These are phyloP conservation scores for Solanum pinnatisectum DNA, from an alignment of 257 asterid genomes.

Conservation along the genomic window DNA sequence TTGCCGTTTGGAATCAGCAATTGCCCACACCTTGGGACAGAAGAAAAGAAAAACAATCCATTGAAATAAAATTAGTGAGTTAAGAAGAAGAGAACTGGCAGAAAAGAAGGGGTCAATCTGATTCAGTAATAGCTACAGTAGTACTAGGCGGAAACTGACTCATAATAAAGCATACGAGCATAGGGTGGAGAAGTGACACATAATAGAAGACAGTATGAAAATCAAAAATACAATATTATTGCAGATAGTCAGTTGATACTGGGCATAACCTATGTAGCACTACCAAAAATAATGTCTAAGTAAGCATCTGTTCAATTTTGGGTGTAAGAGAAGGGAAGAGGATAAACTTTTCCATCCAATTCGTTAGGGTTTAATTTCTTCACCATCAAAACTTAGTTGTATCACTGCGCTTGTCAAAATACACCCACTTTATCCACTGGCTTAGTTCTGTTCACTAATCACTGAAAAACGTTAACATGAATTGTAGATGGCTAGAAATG, in stretches of 20 bases:
- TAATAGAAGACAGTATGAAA: neutral
- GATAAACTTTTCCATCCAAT: neutral
- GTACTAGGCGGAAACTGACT: neutral
- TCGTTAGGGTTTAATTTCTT: neutral
- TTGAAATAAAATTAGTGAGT: neutral
- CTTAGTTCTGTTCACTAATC: neutral
- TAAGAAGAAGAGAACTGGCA: neutral
- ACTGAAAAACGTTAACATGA: neutral
- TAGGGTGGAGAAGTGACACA: neutral
- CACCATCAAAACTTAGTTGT: neutral
- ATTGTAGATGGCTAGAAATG: neutral
- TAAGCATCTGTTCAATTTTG: neutral
- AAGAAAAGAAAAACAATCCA: neutral
- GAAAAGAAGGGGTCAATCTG: neutral
- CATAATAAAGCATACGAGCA: neutral
- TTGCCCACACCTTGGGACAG: slow-evolving; percentile 72
- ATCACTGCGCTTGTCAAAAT: neutral
- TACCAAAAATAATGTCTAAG: neutral
- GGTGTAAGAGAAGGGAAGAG: neutral
- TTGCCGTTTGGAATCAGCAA: slow-evolving; percentile 88
- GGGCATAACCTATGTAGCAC: neutral
- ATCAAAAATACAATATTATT: neutral
- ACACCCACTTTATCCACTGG: neutral
- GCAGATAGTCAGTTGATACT: neutral
- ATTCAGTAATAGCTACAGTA: neutral